These are phyloP conservation scores for Cucumis melo DNA, from an alignment of 306 rosid species.

Conservation along the genomic window DNA sequence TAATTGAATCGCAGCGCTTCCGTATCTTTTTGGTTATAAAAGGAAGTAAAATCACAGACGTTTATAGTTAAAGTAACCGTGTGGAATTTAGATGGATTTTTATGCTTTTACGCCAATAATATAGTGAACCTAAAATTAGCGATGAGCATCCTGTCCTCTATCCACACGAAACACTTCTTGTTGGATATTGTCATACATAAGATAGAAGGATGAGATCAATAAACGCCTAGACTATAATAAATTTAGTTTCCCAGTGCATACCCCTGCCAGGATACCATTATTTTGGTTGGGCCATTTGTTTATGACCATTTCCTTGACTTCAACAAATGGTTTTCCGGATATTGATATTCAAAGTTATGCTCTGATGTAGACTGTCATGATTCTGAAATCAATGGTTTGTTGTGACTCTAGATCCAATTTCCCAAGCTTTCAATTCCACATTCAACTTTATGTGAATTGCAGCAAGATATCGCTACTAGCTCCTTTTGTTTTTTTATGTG, in stretches of 20 bases:
- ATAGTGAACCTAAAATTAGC: neutral
- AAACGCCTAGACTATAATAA: neutral
- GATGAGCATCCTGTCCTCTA: no score
- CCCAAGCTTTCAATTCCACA: neutral
- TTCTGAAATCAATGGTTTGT: neutral
- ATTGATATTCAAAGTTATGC: neutral
- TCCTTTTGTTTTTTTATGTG: neutral
- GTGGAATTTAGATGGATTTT: neutral
- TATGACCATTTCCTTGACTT: neutral
- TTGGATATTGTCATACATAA: neutral
- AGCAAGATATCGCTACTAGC: neutral
- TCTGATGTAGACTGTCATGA: neutral
- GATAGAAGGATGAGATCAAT: neutral
- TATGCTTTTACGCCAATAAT: neutral
- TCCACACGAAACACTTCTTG: no score
- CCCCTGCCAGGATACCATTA: neutral
- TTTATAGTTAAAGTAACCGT: neutral
- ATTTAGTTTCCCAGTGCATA: neutral
- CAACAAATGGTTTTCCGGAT: neutral
- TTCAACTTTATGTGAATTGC: neutral
- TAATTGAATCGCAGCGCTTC: neutral
- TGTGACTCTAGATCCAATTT: neutral
- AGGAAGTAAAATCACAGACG: neutral
- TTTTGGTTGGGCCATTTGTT: neutral
- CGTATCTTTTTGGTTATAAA: neutral